Conservation (phyloP, 2,329 filamentous ascomycete species). For the Zalaria obscura region DNA sequence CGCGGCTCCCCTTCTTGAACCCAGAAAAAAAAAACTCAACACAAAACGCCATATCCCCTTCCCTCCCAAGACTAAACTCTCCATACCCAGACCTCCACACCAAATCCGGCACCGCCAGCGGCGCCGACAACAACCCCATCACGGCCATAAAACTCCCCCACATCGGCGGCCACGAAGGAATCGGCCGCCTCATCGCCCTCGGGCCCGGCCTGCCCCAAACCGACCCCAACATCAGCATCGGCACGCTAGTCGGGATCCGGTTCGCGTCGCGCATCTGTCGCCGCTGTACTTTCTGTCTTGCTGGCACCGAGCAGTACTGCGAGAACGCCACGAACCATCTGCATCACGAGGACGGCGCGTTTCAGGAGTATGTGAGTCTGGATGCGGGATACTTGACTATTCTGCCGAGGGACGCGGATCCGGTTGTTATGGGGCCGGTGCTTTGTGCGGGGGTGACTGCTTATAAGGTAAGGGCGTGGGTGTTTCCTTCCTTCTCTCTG, state of each 20-base stretch:
- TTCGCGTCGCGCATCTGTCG: slow-evolving; percentile 29
- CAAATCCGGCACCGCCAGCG: slow-evolving; percentile 17
- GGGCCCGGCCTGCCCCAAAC: slow-evolving; percentile 20
- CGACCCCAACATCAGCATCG: slow-evolving; percentile 20
- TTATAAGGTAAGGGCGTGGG: slow-evolving; percentile 10
- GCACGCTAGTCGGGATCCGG: slow-evolving; percentile 27
- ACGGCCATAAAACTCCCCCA: slow-evolving; percentile 31
- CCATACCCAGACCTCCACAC: slow-evolving; percentile 16
- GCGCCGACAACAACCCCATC: slow-evolving; percentile 25
- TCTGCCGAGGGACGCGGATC: slow-evolving; percentile 28
- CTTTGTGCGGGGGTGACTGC: slow-evolving; percentile 31
- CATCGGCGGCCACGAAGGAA: slow-evolving; percentile 32
- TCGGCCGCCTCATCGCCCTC: slow-evolving; percentile 26
- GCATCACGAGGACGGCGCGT: slow-evolving; percentile 32
- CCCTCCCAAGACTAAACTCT: background rate
- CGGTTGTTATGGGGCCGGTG: slow-evolving; percentile 25
- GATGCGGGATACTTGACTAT: slow-evolving; percentile 30
- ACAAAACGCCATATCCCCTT: slow-evolving; percentile 10
- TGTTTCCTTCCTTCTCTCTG: too few species aligned
- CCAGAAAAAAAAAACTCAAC: too few species aligned
- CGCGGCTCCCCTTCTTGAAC: background rate
- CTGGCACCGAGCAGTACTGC: slow-evolving; percentile 27
- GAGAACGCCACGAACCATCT: slow-evolving; percentile 28
- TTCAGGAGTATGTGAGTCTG: slow-evolving; percentile 30
- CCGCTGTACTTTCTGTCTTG: slow-evolving; percentile 29